Evolutionary conservation across 108 stramenopile species (phyloP).

Genomic region (Conticribra weissflogii): DNA sequence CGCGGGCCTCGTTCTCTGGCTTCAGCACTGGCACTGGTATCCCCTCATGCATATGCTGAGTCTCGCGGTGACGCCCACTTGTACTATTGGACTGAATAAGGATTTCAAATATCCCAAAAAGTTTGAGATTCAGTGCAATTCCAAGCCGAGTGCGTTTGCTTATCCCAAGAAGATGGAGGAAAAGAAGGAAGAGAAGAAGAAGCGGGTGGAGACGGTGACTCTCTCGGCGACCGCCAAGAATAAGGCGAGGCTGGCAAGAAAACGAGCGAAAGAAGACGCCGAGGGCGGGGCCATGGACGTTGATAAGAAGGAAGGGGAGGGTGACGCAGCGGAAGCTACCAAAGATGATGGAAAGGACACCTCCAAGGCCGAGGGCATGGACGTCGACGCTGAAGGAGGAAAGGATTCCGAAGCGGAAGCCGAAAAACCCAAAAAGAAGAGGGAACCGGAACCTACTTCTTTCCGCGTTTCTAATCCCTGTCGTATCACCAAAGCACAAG

Average conservation of each 20-base stretch:
- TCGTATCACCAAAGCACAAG: slow-evolving; percentile 83
- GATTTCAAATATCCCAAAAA: slow-evolving; percentile 95
- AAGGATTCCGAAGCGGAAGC: slow-evolving; percentile 54
- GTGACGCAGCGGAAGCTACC: slow-evolving; percentile 78
- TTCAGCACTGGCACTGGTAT: slow-evolving; percentile 99
- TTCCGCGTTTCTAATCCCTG: slow-evolving; percentile 83
- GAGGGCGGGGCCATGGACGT: no score
- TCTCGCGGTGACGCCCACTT: slow-evolving; percentile 94
- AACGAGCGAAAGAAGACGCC: slow-evolving; percentile 89
- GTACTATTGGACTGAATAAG: slow-evolving; percentile 94
- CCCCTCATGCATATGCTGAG: slow-evolving; percentile 98
- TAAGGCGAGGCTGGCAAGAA: slow-evolving; percentile 92
- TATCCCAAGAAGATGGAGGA: slow-evolving; percentile 97
- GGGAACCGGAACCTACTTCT: slow-evolving; percentile 80
- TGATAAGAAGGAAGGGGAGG: slow-evolving; percentile 46
- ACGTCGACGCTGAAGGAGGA: slow-evolving; percentile 63
- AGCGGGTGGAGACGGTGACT: slow-evolving; percentile 95
- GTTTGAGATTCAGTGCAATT: slow-evolving; percentile 91
- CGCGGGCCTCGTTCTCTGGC: slow-evolving; percentile 94
- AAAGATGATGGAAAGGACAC: slow-evolving; percentile 61
- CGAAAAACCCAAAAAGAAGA: slow-evolving; percentile 83
- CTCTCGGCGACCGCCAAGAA: slow-evolving; percentile 98
- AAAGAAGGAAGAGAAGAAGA: slow-evolving; percentile 99
- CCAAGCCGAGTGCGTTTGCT: slow-evolving; percentile 92
- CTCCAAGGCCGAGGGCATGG: slow-evolving; percentile 59